Evolutionary conservation across 345 rosid species (phyloP), one percentile per base, ranked within the genome.

Genomic region (Eucalyptus pauciflora): DNA sequence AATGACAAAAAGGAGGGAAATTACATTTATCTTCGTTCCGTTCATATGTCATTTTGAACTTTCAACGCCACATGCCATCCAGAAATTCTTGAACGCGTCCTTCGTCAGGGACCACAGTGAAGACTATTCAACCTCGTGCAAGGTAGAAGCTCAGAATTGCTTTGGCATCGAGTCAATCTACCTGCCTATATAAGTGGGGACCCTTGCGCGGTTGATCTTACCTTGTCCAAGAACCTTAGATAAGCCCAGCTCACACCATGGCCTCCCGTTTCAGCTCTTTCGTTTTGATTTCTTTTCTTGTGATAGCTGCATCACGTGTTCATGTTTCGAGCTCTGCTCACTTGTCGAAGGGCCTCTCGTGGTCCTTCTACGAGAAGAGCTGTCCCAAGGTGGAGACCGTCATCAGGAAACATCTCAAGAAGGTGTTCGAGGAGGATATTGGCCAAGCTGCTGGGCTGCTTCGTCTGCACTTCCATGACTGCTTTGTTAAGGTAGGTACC

Each of bases 361-460:
- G 96, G 97, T 89, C 88, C 51, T 96, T 95, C 92, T 94, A 96
- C 94, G 48, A 93, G 86, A 86, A 88, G 15, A 90, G 92, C 86
- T 97, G 99, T 50, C 99, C 99, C 2, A 94, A 94, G 83, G 90
- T 92, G 2, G 98, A 97, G 87, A 93, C 94, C 56, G 92, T 96
- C 22, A 52, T 96, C 83, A 89, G 92, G 81, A 93, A 91, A 24
- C 94, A 93, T 89, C 96, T 97, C 56, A 85, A 92, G 90, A 94
- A 96, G 89, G 94, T 93, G 13, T 94, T 97, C 93, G 92, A 92
- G 87, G 89, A 91, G 18, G 99, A 96, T 43, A 92, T 95, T 67
- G 99, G 96, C 89, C 97, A 93, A 87, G 99, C 99, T 87, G 99
- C 99, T n/a, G 99, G 96, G 86, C 90, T 96, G 85, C 97, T 96